Evolutionary conservation across 1,284 basidiomycete genomes (phyloP).

Genomic region (Melampsora americana): DNA sequence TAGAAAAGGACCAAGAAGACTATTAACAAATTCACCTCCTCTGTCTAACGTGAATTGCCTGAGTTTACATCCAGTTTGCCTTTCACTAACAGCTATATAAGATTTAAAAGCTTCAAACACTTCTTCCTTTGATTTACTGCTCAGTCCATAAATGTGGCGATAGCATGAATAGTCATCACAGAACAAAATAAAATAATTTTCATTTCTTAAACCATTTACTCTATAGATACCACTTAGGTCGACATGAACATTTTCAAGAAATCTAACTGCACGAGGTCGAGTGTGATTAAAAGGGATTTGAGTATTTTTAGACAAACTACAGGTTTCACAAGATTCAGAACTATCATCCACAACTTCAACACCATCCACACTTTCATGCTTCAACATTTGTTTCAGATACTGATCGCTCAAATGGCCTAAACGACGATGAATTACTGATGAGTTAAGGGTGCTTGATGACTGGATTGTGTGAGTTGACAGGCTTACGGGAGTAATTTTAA

Average conservation of each 20-base stretch:
- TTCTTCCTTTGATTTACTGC: background rate
- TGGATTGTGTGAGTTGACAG: background rate
- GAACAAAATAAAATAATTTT: background rate
- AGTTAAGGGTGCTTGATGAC: background rate
- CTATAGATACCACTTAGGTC: background rate
- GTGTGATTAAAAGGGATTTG: background rate
- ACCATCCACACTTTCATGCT: background rate
- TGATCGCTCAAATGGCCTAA: background rate
- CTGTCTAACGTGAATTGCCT: background rate
- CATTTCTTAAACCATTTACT: background rate
- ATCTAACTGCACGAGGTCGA: background rate
- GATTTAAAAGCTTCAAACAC: background rate
- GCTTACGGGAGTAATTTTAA: background rate
- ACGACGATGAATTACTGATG: background rate
- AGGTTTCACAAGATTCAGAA: background rate
- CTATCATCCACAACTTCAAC: background rate
- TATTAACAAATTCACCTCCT: background rate
- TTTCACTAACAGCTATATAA: background rate
- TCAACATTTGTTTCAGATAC: background rate
- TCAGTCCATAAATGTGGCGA: background rate
- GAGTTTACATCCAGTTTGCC: background rate
- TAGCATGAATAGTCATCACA: background rate
- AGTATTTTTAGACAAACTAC: background rate
- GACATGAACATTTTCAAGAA: slow-evolving; percentile 1
- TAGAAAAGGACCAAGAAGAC: background rate